These are phyloP conservation scores for Colletotrichum chlorophyti DNA, from an alignment of 2,329 filamentous ascomycete species.

Conservation along the genomic window DNA sequence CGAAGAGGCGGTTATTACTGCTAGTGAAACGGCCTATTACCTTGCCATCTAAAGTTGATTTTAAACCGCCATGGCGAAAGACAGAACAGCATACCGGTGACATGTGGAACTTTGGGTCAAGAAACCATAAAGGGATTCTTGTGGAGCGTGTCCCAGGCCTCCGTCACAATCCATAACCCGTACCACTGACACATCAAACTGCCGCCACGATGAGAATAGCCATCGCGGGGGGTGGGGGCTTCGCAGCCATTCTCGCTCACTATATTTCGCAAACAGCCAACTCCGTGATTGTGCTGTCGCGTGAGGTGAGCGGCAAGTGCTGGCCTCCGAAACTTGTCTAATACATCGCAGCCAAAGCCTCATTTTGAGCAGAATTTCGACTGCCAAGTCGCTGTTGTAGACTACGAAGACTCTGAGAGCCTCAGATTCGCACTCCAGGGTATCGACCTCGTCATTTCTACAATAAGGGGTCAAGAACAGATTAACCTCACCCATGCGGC, in stretches of 20 bases:
- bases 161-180: no score
- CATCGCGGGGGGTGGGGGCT: constrained; percentile 53
- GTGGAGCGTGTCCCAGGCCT: no score
- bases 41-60: no score
- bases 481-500: constrained; percentile 77
- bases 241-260: constrained; percentile 54
- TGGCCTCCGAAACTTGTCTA: neutral
- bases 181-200: neutral
- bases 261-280: constrained; percentile 70
- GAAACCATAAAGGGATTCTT: neutral
- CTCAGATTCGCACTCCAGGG: constrained; percentile 73
- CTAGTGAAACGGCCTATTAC: no score
- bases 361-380: constrained; percentile 58
- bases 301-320: constrained; percentile 55
- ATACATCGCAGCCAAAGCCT: constrained; percentile 53
- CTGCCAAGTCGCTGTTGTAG: constrained; percentile 73
- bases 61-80: no score
- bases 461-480: constrained; percentile 70
- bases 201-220: constrained; percentile 55
- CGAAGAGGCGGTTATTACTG: no score
- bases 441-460: constrained; percentile 78
- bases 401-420: constrained; percentile 66
- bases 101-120: no score
- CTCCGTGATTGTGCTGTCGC: constrained; percentile 74
- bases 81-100: no score